Evolutionary conservation across 306 rosid genomes (phyloP).

Genomic region (Cotoneaster glaucophyllus): DNA sequence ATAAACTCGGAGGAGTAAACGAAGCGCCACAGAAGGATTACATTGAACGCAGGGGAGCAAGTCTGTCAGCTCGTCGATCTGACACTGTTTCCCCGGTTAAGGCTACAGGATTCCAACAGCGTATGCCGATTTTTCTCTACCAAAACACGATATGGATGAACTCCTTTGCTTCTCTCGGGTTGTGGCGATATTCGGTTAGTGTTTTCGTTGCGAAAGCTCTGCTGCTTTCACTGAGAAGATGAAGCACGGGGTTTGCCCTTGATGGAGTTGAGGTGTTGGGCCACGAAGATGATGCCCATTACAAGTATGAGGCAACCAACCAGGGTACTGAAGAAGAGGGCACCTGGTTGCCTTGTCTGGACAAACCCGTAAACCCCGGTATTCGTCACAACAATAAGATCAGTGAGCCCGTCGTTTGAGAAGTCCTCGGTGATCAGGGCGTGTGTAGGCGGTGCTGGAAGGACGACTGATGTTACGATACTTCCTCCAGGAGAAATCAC

Average conservation of each 20-base stretch:
- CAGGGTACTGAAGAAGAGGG: conserved; percentile 89
- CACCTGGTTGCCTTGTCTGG: conserved; percentile 97
- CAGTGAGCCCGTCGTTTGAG: conserved; percentile 91
- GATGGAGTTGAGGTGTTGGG: conserved; percentile 77
- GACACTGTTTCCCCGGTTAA: not conserved
- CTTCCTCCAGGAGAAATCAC: conserved; percentile 86
- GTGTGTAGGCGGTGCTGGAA: conserved; percentile 84
- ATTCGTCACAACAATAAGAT: conserved; percentile 75
- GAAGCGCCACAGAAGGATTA: not conserved
- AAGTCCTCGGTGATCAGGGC: conserved; percentile 75
- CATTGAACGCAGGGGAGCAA: not conserved
- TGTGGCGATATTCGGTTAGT: conserved; percentile 8
- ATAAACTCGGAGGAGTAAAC: not conserved
- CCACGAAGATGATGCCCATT: conserved; percentile 87
- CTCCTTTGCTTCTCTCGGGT: conserved; percentile 8
- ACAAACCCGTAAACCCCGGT: conserved; percentile 87
- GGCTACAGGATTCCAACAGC: not conserved
- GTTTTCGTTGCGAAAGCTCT: not conserved
- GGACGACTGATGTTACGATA: conserved; percentile 57
- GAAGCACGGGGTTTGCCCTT: conserved; percentile 87
- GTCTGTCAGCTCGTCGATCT: not conserved
- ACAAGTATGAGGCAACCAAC: conserved; percentile 88
- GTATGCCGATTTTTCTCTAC: not conserved
- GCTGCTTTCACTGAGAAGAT: conserved; percentile 35
- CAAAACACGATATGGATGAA: not conserved